A percentile compares a stretch with the other conserved stretches of the same genome.
Evolutionary conservation across 208 protist species (phyloP).

Genomic region (Strigomonas culicis): DNA sequence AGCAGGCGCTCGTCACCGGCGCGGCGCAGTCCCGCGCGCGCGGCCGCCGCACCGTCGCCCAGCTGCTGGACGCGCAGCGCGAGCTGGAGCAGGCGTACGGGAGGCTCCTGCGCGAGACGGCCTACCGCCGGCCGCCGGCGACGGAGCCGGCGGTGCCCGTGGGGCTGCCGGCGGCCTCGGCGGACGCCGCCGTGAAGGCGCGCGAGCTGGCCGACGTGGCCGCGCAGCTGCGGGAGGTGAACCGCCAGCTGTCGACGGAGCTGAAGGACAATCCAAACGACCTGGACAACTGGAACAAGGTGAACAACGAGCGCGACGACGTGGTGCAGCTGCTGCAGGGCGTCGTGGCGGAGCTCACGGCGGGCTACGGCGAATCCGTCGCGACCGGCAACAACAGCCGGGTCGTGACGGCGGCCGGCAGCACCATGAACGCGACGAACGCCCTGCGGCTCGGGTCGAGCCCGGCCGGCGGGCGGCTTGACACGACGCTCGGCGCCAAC

Average conservation of each 20-base stretch:
- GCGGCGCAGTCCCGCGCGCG: constrained; percentile 24
- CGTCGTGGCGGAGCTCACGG: constrained; percentile 68
- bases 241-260: constrained; percentile 76
- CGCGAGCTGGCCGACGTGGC: constrained; percentile 70
- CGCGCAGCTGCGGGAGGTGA: constrained; percentile 67
- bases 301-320: constrained; percentile 79
- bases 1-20: constrained; percentile 16
- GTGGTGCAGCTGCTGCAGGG: constrained; percentile 66
- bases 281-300: constrained; percentile 89
- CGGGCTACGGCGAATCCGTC: constrained; percentile 47
- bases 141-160: constrained; percentile 57
- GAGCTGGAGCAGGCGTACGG: constrained; percentile 78
- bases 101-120: constrained; percentile 60
- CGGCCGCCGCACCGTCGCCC: constrained; percentile 70
- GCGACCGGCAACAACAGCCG: constrained; percentile 7
- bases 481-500: neutral
- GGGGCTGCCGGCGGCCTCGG: neutral
- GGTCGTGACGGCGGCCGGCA: constrained; percentile 11
- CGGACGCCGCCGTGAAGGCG: neutral
- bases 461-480: neutral
- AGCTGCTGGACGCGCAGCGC: constrained; percentile 75
- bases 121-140: constrained; percentile 36
- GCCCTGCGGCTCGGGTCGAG: neutral
- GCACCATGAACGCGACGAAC: constrained; percentile 14
- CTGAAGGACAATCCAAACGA: constrained; percentile 92